phyloP scores from a whole-genome alignment of 371 early-diverging fungal species.

The Parasitella parasitica region DNA sequence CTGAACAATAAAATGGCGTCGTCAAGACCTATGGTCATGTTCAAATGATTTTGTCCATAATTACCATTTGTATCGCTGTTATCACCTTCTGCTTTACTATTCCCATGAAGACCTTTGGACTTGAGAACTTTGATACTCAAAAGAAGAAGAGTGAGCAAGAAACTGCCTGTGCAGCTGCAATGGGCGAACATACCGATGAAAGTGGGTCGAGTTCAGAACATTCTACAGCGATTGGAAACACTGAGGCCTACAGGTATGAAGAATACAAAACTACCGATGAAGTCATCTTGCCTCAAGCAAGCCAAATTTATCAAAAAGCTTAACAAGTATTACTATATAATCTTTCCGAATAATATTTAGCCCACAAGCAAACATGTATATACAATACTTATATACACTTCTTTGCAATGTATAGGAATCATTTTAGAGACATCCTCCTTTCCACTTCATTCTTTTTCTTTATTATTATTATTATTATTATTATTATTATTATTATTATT shows the following conservation, averaged over 20 bases:
- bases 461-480: no score
- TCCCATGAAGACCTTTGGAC: slow-evolving; percentile 35
- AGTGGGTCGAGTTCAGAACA: neutral
- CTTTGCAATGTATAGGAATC: neutral
- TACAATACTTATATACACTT: neutral
- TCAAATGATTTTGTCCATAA: slow-evolving; percentile 34
- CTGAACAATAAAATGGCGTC: slow-evolving; percentile 31
- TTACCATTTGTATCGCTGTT: slow-evolving; percentile 26
- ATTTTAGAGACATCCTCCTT: neutral
- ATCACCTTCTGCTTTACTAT: slow-evolving; percentile 26
- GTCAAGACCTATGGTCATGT: slow-evolving; percentile 30
- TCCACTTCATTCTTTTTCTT: neutral
- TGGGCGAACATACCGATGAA: neutral
- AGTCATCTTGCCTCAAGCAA: neutral
- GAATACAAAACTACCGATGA: neutral
- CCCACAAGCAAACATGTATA: neutral
- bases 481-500: no score
- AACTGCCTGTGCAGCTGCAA: neutral
- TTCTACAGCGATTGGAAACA: neutral
- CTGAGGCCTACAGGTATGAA: neutral
- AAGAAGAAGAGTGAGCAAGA: neutral
- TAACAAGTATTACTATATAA: neutral
- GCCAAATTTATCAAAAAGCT: neutral
- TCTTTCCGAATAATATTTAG: neutral
- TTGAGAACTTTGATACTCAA: slow-evolving; percentile 13